Conservation (phyloP, 208 protist species). For the Wallacemonas sp. region DNA sequence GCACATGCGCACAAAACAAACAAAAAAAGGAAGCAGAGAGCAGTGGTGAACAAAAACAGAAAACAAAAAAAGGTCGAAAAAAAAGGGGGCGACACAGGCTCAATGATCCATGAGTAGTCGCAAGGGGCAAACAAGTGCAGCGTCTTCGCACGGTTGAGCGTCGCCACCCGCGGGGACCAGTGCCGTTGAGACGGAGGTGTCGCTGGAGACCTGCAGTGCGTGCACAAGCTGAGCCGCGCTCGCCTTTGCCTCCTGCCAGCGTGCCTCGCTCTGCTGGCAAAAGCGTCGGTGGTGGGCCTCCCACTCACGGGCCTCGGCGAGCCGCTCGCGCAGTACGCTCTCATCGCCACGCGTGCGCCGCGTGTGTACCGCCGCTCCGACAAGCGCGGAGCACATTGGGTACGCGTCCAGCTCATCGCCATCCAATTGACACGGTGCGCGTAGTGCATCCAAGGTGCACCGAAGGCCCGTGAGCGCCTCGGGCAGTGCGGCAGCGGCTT, state of each 20-base stretch:
- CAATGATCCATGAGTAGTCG: background rate
- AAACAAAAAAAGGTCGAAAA: conserved; percentile 15
- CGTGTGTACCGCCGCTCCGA: background rate
- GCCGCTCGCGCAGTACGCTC: background rate
- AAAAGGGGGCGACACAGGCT: conserved; percentile 18
- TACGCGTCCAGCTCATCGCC: background rate
- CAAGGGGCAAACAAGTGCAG: background rate
- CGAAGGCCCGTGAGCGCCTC: background rate
- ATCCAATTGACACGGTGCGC: background rate
- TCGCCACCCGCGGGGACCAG: background rate
- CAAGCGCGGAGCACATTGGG: background rate
- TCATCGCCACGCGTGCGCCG: background rate
- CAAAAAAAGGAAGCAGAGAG: conserved; percentile 8
- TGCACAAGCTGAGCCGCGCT: background rate
- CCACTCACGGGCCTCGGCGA: background rate
- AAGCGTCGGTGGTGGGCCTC: conserved; percentile 1
- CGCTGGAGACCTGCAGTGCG: background rate
- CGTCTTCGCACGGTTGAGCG: background rate
- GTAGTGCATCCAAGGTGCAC: background rate
- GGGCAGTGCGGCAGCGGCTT: no score
- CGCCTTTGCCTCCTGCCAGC: background rate
- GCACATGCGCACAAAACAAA: background rate
- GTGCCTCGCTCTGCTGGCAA: background rate
- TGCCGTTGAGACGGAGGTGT: background rate
- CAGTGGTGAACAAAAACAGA: conserved; percentile 5